Percentiles rank a stretch among this genome's conserved stretches.
Evolutionary conservation across 1,284 basidiomycete species (phyloP).

Genomic region (Marasmius tenuissimus): DNA sequence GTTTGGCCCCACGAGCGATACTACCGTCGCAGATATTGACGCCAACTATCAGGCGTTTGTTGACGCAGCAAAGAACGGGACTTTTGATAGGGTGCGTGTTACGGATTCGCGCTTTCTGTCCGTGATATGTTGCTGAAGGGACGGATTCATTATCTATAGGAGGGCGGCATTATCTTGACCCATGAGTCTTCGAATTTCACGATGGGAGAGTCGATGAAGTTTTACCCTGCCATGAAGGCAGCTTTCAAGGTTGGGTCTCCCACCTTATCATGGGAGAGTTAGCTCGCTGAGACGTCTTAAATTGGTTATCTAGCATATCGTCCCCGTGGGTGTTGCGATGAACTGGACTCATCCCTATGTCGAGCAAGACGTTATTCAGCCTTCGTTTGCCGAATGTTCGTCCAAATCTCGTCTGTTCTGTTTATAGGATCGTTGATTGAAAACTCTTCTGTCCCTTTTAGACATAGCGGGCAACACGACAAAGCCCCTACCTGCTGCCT

Average conservation of each 20-base stretch:
- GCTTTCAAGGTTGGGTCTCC: constrained; percentile 36
- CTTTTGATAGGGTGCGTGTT: constrained; percentile 13
- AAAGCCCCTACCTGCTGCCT: too few relatives aligned
- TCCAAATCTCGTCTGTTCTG: constrained; percentile 6
- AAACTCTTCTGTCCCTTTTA: too few relatives aligned
- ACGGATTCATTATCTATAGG: constrained; percentile 21
- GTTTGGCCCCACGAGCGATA: background rate
- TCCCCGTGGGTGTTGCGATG: constrained; percentile 47
- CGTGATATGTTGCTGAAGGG: too few relatives aligned
- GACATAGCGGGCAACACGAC: too few relatives aligned
- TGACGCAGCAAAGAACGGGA: constrained; percentile 9
- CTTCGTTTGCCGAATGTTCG: constrained; percentile 46
- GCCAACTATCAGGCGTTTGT: constrained; percentile 16
- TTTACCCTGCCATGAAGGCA: constrained; percentile 29
- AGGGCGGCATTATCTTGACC: constrained; percentile 45
- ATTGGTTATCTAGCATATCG: constrained; percentile 34
- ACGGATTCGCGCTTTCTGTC: background rate
- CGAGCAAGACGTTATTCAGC: constrained; percentile 38
- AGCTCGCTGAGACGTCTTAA: background rate
- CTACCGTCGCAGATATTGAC: constrained; percentile 11
- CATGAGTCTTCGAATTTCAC: constrained; percentile 27
- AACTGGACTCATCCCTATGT: constrained; percentile 50
- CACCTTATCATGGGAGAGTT: background rate
- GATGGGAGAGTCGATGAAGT: constrained; percentile 24
- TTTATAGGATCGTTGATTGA: background rate